phyloP scores from a whole-genome alignment of 768 basidiomycete species.

The Hypholoma fasciculare region DNA sequence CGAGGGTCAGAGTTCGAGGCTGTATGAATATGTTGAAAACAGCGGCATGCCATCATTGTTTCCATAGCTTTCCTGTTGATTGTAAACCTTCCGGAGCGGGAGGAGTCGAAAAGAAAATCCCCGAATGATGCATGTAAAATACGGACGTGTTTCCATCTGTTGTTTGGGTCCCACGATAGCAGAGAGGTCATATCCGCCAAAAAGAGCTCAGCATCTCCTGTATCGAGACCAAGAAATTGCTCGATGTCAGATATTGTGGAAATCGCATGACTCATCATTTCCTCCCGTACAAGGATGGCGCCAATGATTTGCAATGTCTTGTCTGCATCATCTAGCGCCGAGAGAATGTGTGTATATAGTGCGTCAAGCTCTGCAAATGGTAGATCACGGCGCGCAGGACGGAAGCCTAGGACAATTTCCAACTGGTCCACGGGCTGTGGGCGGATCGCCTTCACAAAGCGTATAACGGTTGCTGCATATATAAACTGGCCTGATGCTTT shows the following conservation, averaged over 20 bases:
- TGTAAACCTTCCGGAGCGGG: too few relatives aligned
- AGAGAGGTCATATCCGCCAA: neutral
- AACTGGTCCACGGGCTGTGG: constrained; percentile 2
- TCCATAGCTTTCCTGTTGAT: too few relatives aligned
- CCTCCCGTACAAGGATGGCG: neutral
- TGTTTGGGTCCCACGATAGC: neutral
- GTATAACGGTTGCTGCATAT: constrained; percentile 12
- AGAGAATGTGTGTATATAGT: constrained; percentile 3
- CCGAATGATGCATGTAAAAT: too few relatives aligned
- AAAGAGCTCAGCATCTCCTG: neutral
- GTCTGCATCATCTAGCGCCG: neutral
- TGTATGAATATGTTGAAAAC: too few relatives aligned
- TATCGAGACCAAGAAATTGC: neutral
- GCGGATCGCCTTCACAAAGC: constrained; percentile 1
- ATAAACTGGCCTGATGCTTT: constrained; percentile 17
- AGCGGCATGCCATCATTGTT: too few relatives aligned
- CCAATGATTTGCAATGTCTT: neutral
- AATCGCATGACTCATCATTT: too few relatives aligned
- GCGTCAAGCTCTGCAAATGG: constrained; percentile 12
- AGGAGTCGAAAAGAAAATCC: too few relatives aligned
- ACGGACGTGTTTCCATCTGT: too few relatives aligned
- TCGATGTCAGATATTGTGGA: neutral
- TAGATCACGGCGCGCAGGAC: neutral
- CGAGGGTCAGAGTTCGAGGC: too few relatives aligned
- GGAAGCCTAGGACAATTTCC: constrained; percentile 1